These are phyloP conservation scores for Orychophragmus violaceus DNA, from an alignment of 345 rosid species.

Conservation along the genomic window DNA sequence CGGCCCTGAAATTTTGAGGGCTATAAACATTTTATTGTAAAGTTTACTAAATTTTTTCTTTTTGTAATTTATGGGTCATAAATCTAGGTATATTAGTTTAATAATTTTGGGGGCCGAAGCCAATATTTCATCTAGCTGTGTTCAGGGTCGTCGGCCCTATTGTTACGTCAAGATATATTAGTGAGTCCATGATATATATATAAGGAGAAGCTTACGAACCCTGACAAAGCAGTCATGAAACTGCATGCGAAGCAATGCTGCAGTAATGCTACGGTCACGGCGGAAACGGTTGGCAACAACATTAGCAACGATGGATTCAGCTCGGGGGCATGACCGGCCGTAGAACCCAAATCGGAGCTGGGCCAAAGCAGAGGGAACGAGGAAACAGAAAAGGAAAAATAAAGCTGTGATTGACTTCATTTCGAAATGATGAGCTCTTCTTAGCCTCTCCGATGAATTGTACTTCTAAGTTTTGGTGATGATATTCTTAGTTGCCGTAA, in stretches of 20 bases:
- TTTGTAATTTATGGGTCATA: too few species aligned
- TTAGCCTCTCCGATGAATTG: neutral
- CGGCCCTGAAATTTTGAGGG: too few species aligned
- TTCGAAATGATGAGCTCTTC: neutral
- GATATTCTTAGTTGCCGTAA: neutral
- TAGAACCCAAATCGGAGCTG: slow-evolving; percentile 51
- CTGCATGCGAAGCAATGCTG: slow-evolving; percentile 80
- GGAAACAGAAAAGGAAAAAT: slow-evolving; percentile 20
- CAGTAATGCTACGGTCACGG: slow-evolving; percentile 38
- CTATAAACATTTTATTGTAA: too few species aligned
- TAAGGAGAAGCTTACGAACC: slow-evolving; percentile 29
- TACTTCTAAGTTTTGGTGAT: neutral
- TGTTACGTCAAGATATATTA: neutral
- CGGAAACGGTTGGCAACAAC: slow-evolving; percentile 40
- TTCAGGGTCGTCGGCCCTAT: too few species aligned
- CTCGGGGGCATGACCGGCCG: slow-evolving; percentile 45
- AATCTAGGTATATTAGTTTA: too few species aligned
- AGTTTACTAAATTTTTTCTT: too few species aligned
- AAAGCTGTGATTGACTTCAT: slow-evolving; percentile 21
- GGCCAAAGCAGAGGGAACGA: slow-evolving; percentile 37
- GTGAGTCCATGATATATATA: neutral
- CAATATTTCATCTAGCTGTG: too few species aligned
- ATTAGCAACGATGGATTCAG: slow-evolving; percentile 46
- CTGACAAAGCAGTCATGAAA: slow-evolving; percentile 80
- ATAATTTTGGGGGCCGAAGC: too few species aligned